A percentile compares a stretch with the other conserved stretches of the same genome.
Evolutionary conservation across 2,329 filamentous ascomycete species (phyloP).

Genomic region (Rhynchosporium graminicola): DNA sequence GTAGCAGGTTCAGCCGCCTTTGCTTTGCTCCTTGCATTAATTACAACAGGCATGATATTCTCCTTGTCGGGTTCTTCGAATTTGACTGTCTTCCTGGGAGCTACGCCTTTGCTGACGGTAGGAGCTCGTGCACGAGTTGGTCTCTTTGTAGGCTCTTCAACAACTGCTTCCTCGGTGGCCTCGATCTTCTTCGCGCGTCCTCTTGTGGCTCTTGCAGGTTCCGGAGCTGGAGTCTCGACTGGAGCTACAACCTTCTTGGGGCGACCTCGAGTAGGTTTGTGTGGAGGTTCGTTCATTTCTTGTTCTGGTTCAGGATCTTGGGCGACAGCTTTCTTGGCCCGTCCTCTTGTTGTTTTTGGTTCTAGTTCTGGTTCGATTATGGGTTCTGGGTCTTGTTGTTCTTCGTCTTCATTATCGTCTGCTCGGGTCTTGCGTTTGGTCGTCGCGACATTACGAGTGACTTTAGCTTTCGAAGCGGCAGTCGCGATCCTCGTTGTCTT

Average conservation of each 20-base stretch:
- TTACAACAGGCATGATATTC: conserved; percentile 53
- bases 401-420: conserved; percentile 55
- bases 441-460: conserved; percentile 38
- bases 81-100: conserved; percentile 61
- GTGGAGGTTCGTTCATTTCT: conserved; percentile 34
- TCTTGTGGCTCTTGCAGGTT: conserved; percentile 30
- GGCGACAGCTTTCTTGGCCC: conserved; percentile 47
- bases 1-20: conserved; percentile 42
- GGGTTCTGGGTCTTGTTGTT: conserved; percentile 33
- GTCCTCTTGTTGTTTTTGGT: conserved; percentile 47
- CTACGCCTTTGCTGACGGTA: conserved; percentile 46
- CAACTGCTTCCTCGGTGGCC: conserved; percentile 27
- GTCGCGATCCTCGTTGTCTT: conserved; percentile 51
- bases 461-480: conserved; percentile 48
- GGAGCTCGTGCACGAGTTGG: conserved; percentile 42
- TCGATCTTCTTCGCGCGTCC: conserved; percentile 38
- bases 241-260: conserved; percentile 44
- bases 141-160: conserved; percentile 44
- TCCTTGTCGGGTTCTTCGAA: conserved; percentile 65
- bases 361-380: conserved; percentile 38
- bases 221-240: conserved; percentile 28
- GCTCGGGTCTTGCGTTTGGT: conserved; percentile 56
- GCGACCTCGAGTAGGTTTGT: conserved; percentile 47
- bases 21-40: conserved; percentile 43
- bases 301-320: conserved; percentile 37